Conservation (phyloP, 371 early-diverging fungal species). For the Mortierella sp. region DNA sequence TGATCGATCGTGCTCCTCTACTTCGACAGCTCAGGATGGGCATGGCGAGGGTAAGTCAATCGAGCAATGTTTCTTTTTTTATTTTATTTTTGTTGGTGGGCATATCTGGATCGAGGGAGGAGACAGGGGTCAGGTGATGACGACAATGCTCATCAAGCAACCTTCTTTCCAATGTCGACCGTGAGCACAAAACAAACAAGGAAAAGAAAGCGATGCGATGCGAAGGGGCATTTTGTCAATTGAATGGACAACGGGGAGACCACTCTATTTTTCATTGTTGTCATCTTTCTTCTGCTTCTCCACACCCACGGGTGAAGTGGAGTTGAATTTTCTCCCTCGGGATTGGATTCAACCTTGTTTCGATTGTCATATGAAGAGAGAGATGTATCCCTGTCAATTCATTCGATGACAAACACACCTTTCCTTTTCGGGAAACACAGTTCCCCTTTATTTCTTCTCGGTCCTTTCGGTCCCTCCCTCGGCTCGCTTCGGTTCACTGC, state of each 20-base stretch:
- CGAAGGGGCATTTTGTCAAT: too few species aligned
- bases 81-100: background rate
- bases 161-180: background rate
- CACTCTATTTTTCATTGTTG: too few species aligned
- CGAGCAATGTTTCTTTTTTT: background rate
- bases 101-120: background rate
- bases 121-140: constrained; percentile 3
- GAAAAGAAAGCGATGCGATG: constrained; percentile 7
- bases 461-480: constrained; percentile 3
- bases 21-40: constrained; percentile 12
- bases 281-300: background rate
- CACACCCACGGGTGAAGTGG: background rate
- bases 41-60: constrained; percentile 32
- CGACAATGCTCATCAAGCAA: constrained; percentile 9
- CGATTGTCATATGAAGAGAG: constrained; percentile 22
- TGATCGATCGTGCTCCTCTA: constrained; percentile 30
- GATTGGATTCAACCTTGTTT: constrained; percentile 30
- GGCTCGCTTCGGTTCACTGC: constrained; percentile 49
- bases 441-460: background rate
- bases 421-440: constrained; percentile 1
- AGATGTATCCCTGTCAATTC: constrained; percentile 3
- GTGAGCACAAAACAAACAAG: background rate
- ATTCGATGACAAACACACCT: background rate
- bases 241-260: too few species aligned
- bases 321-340: constrained; percentile 10